Conservation (phyloP, 257 asterid species). For the Mentha longifolia region DNA sequence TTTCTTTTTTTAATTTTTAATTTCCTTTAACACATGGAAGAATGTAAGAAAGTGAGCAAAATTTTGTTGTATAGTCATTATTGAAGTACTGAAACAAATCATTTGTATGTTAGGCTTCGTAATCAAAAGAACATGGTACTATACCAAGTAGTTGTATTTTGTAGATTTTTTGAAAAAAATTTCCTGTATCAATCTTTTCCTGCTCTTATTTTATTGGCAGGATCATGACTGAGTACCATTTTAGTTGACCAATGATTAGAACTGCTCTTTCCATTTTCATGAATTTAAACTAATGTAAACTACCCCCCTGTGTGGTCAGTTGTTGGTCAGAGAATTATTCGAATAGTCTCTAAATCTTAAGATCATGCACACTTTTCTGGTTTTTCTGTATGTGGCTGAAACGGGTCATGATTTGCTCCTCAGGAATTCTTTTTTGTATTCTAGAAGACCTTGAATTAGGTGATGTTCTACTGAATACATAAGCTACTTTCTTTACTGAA, state of each 20-base stretch:
- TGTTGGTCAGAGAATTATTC: not conserved
- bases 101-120: not conserved
- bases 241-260: slow-evolving; percentile 3
- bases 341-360: not conserved
- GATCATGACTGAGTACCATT: slow-evolving; percentile 3
- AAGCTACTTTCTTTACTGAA: not conserved
- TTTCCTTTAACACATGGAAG: not conserved
- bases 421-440: not conserved
- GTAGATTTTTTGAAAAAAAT: not conserved
- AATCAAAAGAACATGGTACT: not conserved
- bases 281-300: not conserved
- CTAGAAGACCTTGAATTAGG: slow-evolving; percentile 12
- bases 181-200: not conserved
- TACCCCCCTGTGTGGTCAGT: not conserved
- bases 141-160: not conserved
- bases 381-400: not conserved
- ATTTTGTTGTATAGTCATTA: not conserved
- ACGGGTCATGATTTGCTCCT: not conserved
- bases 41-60: not conserved
- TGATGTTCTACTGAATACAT: not conserved
- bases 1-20: slow-evolving; percentile 1
- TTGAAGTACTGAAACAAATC: not conserved
- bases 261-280: not conserved
- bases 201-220: not conserved
- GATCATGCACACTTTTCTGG: not conserved